Conservation (phyloP, 176 grass and related monocot species). For the Secale cereale region DNA sequence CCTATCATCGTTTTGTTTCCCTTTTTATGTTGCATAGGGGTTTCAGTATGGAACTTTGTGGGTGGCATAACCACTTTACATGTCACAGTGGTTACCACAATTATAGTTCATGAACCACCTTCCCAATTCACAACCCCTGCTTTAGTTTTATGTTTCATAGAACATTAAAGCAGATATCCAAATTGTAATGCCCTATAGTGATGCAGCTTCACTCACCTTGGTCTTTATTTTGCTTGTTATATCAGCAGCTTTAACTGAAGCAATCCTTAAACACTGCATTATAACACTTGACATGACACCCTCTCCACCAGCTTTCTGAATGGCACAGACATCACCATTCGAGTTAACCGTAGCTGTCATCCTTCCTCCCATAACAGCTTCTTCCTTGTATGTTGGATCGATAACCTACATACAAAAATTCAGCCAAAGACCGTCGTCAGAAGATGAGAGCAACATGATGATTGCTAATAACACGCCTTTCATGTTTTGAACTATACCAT, state of each 20-base stretch:
- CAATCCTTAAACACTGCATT: slow-evolving; percentile 90
- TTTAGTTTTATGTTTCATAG: neutral
- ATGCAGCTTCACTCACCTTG: slow-evolving; percentile 44
- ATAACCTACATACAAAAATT: slow-evolving; percentile 53
- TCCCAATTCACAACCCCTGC: neutral
- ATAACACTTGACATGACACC: slow-evolving; percentile 78
- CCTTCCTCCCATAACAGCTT: slow-evolving; percentile 84
- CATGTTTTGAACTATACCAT: slow-evolving; percentile 56
- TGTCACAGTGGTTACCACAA: neutral
- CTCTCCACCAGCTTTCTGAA: slow-evolving; percentile 92
- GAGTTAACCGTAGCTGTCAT: slow-evolving; percentile 92
- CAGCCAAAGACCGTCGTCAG: slow-evolving; percentile 1
- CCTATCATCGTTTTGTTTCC: neutral
- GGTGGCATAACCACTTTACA: neutral
- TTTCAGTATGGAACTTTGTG: neutral
- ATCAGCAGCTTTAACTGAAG: slow-evolving; percentile 78
- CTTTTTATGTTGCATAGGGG: neutral
- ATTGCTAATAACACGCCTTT: neutral
- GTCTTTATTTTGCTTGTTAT: slow-evolving; percentile 90
- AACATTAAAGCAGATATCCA: neutral
- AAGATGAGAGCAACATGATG: neutral
- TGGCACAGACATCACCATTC: slow-evolving; percentile 85
- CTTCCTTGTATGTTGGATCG: slow-evolving; percentile 97
- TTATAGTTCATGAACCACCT: neutral
- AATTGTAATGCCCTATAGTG: slow-evolving; percentile 10